Evolutionary conservation across 495 filamentous ascomycete genomes (phyloP), one percentile per base, ranked within the genome.

Genomic region (Letharia columbiana): DNA sequence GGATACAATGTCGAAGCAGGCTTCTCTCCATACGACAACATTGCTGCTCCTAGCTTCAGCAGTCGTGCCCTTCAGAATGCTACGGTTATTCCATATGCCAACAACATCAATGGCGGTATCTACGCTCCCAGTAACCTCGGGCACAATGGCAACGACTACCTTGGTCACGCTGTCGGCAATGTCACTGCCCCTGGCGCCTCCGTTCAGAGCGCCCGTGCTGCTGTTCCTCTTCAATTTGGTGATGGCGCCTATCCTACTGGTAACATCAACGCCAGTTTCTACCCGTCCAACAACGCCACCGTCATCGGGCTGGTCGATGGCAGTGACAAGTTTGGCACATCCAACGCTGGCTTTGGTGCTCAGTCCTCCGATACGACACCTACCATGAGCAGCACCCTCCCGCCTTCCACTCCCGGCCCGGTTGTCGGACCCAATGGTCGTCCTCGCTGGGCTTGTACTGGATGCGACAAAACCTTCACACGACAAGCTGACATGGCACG

Each of bases 381-480:
- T 17, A 47, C 17, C 17, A 42, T 58, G 40, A 59, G 37, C 23
- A 39, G 33, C 13, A 23, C 13, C n/a, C 54, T 58, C n/a, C 4
- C 49, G 50, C 35, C 45, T 6, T 31, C 52, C 11, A 45, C 63
- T 11, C n/a, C 40, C 17, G 0, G 23, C 41, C 23, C 28, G 20
- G 44, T 23, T 13, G 23, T n/a, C 37, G n/a, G 20, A 9, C 23
- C 39, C 40, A 20, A 50, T 33, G 49, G 23, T 59, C 63, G 54
- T 37, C 42, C 39, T 35, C 18, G 7, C 54, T 65, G 63, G 23
- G 23, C 23, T 28, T 28, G 23, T 17, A 39, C 13, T 23, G 35
- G 13, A 9, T 65, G 63, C 63, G 44, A 35, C 52, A 65, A 65
- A 40, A 65, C 52, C 2, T 65, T 65, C 40, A 33, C 50, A 20